Percentiles rank a stretch among this genome's conserved stretches.
These are phyloP conservation scores for Lanmaoa rubissima DNA, from an alignment of 768 basidiomycete genomes.

Conservation along the genomic window DNA sequence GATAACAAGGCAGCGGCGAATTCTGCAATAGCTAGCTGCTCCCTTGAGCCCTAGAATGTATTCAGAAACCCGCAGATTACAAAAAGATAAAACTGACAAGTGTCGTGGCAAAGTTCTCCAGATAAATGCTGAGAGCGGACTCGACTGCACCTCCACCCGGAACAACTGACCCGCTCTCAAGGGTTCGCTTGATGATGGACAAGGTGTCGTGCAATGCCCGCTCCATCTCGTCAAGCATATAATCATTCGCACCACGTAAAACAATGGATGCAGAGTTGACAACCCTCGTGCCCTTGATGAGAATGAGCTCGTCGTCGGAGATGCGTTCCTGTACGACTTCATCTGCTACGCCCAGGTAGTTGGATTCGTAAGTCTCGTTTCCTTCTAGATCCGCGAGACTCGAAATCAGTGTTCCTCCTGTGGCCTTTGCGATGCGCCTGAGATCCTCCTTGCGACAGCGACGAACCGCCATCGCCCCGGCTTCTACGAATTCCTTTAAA, in stretches of 20 bases:
- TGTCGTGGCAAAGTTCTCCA: conserved; percentile 98
- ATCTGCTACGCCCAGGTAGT: conserved; percentile 87
- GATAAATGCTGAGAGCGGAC: conserved; percentile 92
- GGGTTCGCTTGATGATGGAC: conserved; percentile 92
- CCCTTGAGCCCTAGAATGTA: conserved; percentile 80
- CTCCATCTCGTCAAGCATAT: conserved; percentile 99
- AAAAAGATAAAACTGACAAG: conserved; percentile 54
- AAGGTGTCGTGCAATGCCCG: conserved; percentile 91
- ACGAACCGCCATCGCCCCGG: conserved; percentile 97
- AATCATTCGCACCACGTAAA: conserved; percentile 96
- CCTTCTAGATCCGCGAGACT: conserved; percentile 96
- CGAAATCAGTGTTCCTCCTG: conserved; percentile 89
- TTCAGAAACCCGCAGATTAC: neutral
- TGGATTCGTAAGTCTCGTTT: conserved; percentile 94
- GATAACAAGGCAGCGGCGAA: conserved; percentile 90
- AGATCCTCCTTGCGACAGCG: conserved; percentile 98
- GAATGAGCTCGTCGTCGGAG: conserved; percentile 96
- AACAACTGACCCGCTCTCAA: conserved; percentile 94
- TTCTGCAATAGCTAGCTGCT: conserved; percentile 99
- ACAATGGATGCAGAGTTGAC: conserved; percentile 93
- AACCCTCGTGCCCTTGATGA: conserved; percentile 97
- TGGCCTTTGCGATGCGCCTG: conserved; percentile 94
- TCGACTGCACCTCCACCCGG: conserved; percentile 98
- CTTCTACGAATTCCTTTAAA: conserved; percentile 98
- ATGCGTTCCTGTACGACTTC: conserved; percentile 97